Evolutionary conservation across 192 early-diverging fungal genomes (phyloP).

Genomic region (Allomyces arbusculus): DNA sequence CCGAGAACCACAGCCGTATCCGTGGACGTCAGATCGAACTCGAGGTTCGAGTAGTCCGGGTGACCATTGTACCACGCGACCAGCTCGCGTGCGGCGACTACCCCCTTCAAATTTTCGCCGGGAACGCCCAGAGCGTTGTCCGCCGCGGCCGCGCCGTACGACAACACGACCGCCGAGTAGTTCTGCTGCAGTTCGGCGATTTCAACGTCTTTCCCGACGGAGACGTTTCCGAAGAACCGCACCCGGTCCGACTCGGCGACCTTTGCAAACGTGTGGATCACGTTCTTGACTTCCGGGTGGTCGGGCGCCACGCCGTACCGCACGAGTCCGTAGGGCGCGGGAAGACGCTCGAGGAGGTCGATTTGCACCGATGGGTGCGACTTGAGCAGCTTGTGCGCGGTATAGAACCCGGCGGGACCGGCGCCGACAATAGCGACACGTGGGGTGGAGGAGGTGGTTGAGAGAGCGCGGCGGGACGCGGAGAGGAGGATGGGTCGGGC

Average conservation of each 20-base stretch:
- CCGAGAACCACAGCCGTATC: slow-evolving; percentile 73
- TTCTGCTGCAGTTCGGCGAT: slow-evolving; percentile 25
- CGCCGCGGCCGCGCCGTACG: slow-evolving; percentile 57
- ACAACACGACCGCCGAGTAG: slow-evolving; percentile 60
- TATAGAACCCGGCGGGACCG: slow-evolving; percentile 81
- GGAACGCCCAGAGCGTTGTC: slow-evolving; percentile 49
- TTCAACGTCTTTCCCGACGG: slow-evolving; percentile 30
- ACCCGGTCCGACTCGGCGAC: slow-evolving; percentile 46
- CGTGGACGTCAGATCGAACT: slow-evolving; percentile 32
- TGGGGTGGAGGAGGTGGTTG: not conserved
- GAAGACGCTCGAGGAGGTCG: slow-evolving; percentile 70
- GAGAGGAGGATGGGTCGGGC: too few relatives aligned
- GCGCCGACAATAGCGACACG: slow-evolving; percentile 50
- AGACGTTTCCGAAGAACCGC: slow-evolving; percentile 63
- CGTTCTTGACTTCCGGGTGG: slow-evolving; percentile 94
- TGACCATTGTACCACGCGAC: slow-evolving; percentile 92
- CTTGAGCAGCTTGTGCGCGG: slow-evolving; percentile 57
- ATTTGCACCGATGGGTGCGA: slow-evolving; percentile 25
- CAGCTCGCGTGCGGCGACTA: slow-evolving; percentile 59
- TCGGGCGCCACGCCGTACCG: slow-evolving; percentile 91
- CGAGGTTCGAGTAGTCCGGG: slow-evolving; percentile 38
- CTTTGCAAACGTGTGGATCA: slow-evolving; percentile 65
- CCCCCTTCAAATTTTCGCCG: slow-evolving; percentile 34
- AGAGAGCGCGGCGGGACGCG: too few relatives aligned
- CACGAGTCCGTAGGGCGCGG: slow-evolving; percentile 74